Percentiles rank a stretch among this genome's conserved stretches.
Evolutionary conservation across 768 basidiomycete species (phyloP).

Genomic region (Suillus plorans): DNA sequence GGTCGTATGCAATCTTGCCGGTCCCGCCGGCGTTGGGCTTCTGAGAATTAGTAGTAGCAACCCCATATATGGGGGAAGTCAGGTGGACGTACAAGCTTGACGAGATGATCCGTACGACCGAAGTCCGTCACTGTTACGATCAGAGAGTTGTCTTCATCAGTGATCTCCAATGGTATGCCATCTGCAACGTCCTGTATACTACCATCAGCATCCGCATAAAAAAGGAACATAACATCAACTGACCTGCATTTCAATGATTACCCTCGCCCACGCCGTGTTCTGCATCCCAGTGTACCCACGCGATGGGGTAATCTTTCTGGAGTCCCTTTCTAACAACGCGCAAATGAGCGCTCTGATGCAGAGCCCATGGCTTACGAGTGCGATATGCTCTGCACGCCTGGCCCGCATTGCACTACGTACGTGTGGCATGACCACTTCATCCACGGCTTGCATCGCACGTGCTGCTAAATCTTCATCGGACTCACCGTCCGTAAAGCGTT

Average conservation of each 20-base stretch:
- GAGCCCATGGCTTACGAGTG: conserved; percentile 74
- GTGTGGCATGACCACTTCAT: conserved; percentile 52
- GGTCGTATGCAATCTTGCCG: conserved; percentile 67
- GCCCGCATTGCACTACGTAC: conserved; percentile 43
- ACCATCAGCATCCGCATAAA: background rate
- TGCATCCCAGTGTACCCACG: conserved; percentile 47
- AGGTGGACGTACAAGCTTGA: conserved; percentile 48
- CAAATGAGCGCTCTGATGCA: conserved; percentile 62
- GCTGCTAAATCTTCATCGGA: conserved; percentile 58
- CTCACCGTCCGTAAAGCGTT: conserved; percentile 71
- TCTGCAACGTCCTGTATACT: conserved; percentile 27
- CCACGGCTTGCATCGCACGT: conserved; percentile 52
- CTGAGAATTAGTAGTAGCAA: conserved; percentile 31
- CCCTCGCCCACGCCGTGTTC: conserved; percentile 73
- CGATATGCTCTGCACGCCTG: conserved; percentile 50
- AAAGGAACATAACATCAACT: conserved; percentile 9
- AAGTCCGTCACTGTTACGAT: conserved; percentile 49
- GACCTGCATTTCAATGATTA: conserved; percentile 49
- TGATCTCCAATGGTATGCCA: conserved; percentile 19
- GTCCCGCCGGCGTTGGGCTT: conserved; percentile 77
- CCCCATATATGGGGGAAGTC: background rate
- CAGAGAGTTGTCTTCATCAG: conserved; percentile 32
- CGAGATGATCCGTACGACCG: conserved; percentile 56
- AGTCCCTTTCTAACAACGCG: conserved; percentile 46
- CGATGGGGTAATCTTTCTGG: conserved; percentile 24